Evolutionary conservation across 139 green algal genomes (phyloP).

Genomic region (Diplosphaera chodatii): DNA sequence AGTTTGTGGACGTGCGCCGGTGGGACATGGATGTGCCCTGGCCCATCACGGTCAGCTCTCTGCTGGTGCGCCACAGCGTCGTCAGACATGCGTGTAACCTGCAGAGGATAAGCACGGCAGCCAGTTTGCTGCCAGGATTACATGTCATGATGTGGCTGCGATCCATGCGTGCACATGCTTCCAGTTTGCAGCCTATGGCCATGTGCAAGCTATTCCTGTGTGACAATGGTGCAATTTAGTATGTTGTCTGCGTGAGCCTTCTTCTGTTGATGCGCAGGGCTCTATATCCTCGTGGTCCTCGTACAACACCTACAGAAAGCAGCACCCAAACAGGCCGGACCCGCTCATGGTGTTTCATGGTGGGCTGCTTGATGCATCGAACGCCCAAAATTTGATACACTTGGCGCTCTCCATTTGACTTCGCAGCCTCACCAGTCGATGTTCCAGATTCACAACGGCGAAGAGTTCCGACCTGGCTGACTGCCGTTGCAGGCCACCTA

Average conservation of each 20-base stretch:
- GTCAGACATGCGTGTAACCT: neutral
- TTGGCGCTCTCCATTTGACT: too few species aligned
- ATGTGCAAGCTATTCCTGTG: neutral
- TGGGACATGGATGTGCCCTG: too few species aligned
- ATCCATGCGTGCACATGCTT: neutral
- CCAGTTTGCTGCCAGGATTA: neutral
- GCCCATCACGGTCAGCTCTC: too few species aligned
- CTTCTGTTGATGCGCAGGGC: neutral
- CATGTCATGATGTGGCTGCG: neutral
- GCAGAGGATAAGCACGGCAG: neutral
- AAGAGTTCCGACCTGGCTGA: too few species aligned
- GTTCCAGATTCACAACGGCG: too few species aligned
- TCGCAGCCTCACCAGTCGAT: too few species aligned
- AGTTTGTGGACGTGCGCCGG: too few species aligned
- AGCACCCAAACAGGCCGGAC: neutral
- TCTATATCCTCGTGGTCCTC: neutral
- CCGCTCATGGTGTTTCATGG: neutral
- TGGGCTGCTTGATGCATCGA: neutral
- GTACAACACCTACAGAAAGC: constrained; percentile 3
- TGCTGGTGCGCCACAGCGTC: neutral
- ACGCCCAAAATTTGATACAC: too few species aligned
- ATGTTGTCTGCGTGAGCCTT: neutral
- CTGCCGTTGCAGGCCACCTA: too few species aligned
- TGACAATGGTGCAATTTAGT: neutral
- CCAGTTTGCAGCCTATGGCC: neutral